Percentiles rank a stretch among this genome's conserved stretches.
phyloP scores from a whole-genome alignment of 208 protist genomes.

The Crithidia brevicula region DNA sequence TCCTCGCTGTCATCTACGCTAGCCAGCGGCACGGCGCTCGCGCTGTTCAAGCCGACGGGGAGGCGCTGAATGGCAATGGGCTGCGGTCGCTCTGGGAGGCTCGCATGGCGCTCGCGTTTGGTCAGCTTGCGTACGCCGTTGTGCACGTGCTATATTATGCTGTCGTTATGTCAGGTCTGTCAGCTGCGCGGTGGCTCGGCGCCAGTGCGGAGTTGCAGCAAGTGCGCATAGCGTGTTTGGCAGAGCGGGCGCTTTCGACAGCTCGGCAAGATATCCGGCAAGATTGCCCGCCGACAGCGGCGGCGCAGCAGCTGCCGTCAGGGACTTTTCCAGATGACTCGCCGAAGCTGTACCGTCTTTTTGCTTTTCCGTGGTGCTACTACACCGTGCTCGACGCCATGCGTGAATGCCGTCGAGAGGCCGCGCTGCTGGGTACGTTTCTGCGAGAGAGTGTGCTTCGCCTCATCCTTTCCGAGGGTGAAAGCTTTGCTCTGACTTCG shows the following conservation, averaged over 20 bases:
- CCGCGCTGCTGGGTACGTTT: conserved; percentile 61
- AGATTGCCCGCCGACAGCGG: too few species aligned
- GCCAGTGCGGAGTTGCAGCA: conserved; percentile 31
- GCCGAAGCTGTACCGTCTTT: background rate
- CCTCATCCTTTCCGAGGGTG: conserved; percentile 86
- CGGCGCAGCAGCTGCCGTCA: background rate
- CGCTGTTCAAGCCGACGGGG: conserved; percentile 6
- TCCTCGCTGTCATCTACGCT: conserved; percentile 38
- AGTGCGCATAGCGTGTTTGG: conserved; percentile 33
- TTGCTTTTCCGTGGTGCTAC: conserved; percentile 40
- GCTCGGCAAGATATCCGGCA: too few species aligned
- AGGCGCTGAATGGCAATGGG: conserved; percentile 14
- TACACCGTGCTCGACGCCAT: conserved; percentile 15
- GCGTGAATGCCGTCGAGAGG: conserved; percentile 13
- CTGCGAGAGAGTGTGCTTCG: conserved; percentile 84
- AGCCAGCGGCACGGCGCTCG: conserved; percentile 9
- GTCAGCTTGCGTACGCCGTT: conserved; percentile 58
- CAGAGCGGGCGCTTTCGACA: conserved; percentile 7
- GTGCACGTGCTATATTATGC: conserved; percentile 56
- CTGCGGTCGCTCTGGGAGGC: conserved; percentile 41
- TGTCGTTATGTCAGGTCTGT: conserved; percentile 36
- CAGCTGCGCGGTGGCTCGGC: conserved; percentile 30
- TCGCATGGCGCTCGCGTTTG: conserved; percentile 64
- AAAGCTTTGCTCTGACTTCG: conserved; percentile 83
- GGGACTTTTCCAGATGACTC: background rate